phyloP scores from a whole-genome alignment of 2,329 filamentous ascomycete species.

The Penicillium brasilianum region DNA sequence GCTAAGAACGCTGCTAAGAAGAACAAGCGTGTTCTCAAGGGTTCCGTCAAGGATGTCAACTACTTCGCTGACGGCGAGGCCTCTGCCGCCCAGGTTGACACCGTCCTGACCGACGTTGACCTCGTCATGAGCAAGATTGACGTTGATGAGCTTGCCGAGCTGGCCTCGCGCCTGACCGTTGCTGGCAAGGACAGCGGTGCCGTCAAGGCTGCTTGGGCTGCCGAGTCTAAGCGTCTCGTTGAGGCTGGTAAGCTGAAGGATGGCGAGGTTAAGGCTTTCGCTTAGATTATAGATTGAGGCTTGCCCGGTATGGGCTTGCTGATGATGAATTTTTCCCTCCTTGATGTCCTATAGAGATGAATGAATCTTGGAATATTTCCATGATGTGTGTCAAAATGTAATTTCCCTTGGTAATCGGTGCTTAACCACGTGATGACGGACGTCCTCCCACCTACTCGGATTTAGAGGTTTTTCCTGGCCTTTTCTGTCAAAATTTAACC shows the following conservation, averaged over 20 bases:
- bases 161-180: slow-evolving; percentile 79
- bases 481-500: too few relatives aligned
- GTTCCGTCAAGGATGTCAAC: slow-evolving; percentile 94
- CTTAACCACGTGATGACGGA: too few relatives aligned
- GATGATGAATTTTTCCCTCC: slow-evolving; percentile 12
- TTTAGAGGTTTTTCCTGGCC: too few relatives aligned
- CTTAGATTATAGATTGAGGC: slow-evolving; percentile 26
- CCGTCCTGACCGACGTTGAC: slow-evolving; percentile 84
- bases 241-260: slow-evolving; percentile 85
- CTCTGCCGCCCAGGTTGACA: slow-evolving; percentile 77
- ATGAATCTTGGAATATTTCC: slow-evolving; percentile 2
- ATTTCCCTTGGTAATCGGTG: too few relatives aligned
- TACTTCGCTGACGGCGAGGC: slow-evolving; percentile 83
- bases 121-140: slow-evolving; percentile 86
- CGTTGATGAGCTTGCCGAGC: slow-evolving; percentile 81
- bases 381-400: neutral
- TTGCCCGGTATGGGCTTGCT: slow-evolving; percentile 7
- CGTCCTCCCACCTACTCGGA: too few relatives aligned
- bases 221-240: slow-evolving; percentile 77
- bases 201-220: slow-evolving; percentile 83
- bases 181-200: slow-evolving; percentile 77
- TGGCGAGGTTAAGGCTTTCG: slow-evolving; percentile 71
- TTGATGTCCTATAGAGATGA: slow-evolving; percentile 11
- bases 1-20: slow-evolving; percentile 99
- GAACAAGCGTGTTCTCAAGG: slow-evolving; percentile 98